These are phyloP conservation scores for Monilinia aucupariae DNA, from an alignment of 2,329 filamentous ascomycete genomes.

Conservation along the genomic window DNA sequence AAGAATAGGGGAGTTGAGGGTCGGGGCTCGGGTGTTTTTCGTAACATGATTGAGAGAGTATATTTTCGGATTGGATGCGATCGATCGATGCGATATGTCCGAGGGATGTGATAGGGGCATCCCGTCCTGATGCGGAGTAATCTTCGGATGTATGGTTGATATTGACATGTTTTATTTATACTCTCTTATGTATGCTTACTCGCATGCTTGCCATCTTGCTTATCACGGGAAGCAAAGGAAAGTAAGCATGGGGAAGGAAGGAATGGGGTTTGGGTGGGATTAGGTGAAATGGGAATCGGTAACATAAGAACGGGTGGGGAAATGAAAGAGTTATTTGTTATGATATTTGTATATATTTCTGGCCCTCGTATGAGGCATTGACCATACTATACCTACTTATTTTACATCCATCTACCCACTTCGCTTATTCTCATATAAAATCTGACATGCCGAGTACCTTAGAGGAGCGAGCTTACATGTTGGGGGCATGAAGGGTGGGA, in stretches of 20 bases:
- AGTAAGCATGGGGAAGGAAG: neutral
- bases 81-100: neutral
- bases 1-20: neutral
- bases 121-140: neutral
- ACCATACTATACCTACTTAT: neutral
- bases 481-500: no score
- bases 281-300: neutral
- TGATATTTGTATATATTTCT: conserved; percentile 8
- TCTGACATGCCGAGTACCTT: neutral
- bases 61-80: neutral
- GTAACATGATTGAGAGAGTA: conserved; percentile 1
- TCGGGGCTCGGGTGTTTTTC: neutral
- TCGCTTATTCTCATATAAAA: neutral
- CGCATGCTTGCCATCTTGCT: neutral
- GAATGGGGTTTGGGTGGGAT: neutral
- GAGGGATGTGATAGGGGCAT: neutral
- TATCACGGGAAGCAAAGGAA: neutral
- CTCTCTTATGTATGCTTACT: conserved; percentile 1
- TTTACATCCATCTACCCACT: neutral
- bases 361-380: neutral
- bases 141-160: neutral
- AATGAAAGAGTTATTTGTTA: conserved; percentile 1
- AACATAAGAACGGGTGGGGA: neutral
- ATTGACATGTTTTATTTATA: conserved; percentile 7
- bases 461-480: neutral